Percentiles rank a stretch among this genome's conserved stretches.
These are phyloP conservation scores for Arctium lappa DNA, from an alignment of 129 eudicot genomes.

Conservation along the genomic window DNA sequence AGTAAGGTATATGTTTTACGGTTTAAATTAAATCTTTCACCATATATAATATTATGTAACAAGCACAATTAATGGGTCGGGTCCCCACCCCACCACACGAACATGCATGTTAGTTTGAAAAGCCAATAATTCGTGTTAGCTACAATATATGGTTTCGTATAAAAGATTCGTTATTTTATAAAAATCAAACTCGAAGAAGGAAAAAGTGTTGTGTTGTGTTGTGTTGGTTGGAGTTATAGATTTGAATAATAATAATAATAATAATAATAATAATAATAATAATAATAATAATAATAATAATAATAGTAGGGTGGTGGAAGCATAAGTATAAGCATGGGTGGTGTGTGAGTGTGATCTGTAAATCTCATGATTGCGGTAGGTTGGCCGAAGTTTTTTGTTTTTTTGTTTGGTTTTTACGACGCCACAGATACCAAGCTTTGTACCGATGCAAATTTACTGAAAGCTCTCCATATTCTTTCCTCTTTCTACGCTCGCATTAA, in stretches of 20 bases:
- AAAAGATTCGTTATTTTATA: not conserved
- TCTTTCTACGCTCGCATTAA: constrained; percentile 16
- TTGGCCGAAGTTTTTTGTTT: constrained; percentile 31
- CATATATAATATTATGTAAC: not conserved
- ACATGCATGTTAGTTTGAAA: not conserved
- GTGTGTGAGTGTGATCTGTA: constrained; percentile 15
- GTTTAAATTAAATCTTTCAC: not conserved
- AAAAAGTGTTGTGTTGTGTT: not conserved
- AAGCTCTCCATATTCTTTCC: constrained; percentile 20
- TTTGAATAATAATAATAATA: not conserved
- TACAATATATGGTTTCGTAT: not conserved
- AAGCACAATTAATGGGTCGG: not conserved
- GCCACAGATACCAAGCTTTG: constrained; percentile 9
- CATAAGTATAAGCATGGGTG: constrained; percentile 4
- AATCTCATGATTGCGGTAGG: constrained; percentile 34
- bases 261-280: not conserved
- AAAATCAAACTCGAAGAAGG: not conserved
- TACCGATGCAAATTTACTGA: constrained; percentile 31
- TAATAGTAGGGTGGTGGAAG: not conserved
- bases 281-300: not conserved
- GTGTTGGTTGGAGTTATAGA: not conserved
- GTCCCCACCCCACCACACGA: not conserved
- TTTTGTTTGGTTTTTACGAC: constrained; percentile 23
- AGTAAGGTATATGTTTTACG: no score
- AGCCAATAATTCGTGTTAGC: not conserved